Evolutionary conservation across 1,139 yeast species (phyloP).

Genomic region (Suhomyces bolitotheri): DNA sequence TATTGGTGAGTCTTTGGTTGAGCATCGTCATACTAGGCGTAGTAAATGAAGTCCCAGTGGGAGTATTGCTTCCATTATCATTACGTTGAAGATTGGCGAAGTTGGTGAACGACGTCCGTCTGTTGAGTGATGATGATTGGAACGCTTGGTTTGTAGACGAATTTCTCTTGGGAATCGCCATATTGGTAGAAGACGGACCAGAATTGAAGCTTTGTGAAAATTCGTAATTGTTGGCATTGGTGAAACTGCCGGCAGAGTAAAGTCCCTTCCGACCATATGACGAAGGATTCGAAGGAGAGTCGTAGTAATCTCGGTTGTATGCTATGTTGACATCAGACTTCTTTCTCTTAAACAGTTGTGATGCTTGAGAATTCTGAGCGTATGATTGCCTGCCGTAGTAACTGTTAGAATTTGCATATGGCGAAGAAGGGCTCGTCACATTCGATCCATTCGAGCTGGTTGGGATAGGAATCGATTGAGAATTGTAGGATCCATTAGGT

Average conservation of each 20-base stretch:
- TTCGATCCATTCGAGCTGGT: slow-evolving; percentile 16
- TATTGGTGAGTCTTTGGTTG: slow-evolving; percentile 25
- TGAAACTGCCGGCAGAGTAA: slow-evolving; percentile 14
- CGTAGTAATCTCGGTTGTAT: slow-evolving; percentile 15
- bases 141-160: slow-evolving; percentile 16
- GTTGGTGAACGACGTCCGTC: slow-evolving; percentile 23
- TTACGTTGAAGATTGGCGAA: slow-evolving; percentile 7
- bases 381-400: slow-evolving; percentile 15
- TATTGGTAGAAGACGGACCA: slow-evolving; percentile 4
- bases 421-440: slow-evolving; percentile 22
- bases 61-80: slow-evolving; percentile 8
- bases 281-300: slow-evolving; percentile 13
- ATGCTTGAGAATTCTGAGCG: background rate
- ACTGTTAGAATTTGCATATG: slow-evolving; percentile 18
- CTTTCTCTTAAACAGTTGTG: slow-evolving; percentile 43
- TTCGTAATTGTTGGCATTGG: slow-evolving; percentile 1
- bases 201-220: slow-evolving; percentile 5
- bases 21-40: slow-evolving; percentile 30
- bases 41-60: slow-evolving; percentile 24
- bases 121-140: slow-evolving; percentile 23
- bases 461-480: slow-evolving; percentile 32
- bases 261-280: slow-evolving; percentile 17
- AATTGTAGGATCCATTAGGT: slow-evolving; percentile 12
- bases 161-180: slow-evolving; percentile 10
- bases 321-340: slow-evolving; percentile 38